Percentiles rank a stretch among this genome's conserved stretches.
Conservation (phyloP, 148 eudicot species). For the Diospyros lotus region DNA sequence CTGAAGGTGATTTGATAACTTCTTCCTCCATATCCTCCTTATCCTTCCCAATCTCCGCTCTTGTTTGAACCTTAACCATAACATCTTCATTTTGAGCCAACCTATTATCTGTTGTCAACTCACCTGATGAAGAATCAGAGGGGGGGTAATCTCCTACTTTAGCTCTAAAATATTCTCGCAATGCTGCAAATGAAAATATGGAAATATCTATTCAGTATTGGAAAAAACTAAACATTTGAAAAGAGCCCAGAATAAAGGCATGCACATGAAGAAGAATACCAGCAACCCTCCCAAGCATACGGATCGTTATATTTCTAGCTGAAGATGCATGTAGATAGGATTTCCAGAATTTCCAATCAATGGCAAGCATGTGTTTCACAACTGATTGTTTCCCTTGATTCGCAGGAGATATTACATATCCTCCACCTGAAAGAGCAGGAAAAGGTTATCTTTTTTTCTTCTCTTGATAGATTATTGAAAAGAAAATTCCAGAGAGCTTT, state of each 20-base stretch:
- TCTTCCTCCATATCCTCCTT: conserved; percentile 22
- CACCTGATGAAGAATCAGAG: conserved; percentile 32
- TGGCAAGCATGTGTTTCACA: conserved; percentile 72
- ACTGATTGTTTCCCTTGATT: conserved; percentile 49
- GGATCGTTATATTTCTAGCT: conserved; percentile 42
- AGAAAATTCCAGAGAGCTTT: no score
- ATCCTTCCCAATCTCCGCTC: conserved; percentile 3
- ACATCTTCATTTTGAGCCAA: conserved; percentile 16
- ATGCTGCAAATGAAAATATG: conserved; percentile 36
- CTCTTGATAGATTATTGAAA: no score
- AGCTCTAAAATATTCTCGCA: conserved; percentile 55
- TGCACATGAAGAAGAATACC: conserved; percentile 26
- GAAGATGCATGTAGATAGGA: conserved; percentile 31
- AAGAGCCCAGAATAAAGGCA: no score
- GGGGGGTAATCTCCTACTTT: conserved; percentile 33
- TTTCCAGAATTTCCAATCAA: conserved; percentile 73
- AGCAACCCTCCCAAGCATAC: conserved; percentile 57
- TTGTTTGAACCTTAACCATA: conserved; percentile 22
- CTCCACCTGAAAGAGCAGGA: conserved; percentile 48
- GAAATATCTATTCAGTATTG: neutral
- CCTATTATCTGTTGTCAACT: conserved; percentile 22
- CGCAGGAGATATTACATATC: conserved; percentile 52
- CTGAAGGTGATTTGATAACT: conserved; percentile 5
- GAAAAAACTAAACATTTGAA: no score
- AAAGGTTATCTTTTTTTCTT: no score